These are phyloP conservation scores for Trichomonas vaginalis DNA, from an alignment of 208 protist species.

Conservation along the genomic window DNA sequence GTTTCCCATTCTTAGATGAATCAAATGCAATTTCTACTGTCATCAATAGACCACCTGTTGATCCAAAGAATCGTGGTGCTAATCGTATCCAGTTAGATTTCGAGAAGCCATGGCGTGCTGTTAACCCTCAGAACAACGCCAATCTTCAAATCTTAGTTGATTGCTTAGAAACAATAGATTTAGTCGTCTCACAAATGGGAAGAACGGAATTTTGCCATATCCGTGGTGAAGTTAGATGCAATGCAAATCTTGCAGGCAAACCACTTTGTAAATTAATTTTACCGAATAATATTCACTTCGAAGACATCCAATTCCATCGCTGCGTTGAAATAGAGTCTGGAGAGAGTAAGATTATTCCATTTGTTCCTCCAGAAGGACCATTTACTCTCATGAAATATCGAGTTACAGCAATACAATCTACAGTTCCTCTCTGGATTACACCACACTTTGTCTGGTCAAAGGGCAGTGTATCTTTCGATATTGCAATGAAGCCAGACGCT, in stretches of 20 bases:
- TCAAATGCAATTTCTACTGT: neutral
- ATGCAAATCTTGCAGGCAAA: neutral
- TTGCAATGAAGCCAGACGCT: neutral
- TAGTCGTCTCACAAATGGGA: neutral
- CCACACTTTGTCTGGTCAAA: neutral
- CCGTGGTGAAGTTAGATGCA: neutral
- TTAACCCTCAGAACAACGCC: no score
- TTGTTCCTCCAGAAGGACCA: neutral
- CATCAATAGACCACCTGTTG: neutral
- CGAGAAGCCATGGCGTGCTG: neutral
- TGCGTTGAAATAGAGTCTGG: neutral
- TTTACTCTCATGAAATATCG: constrained; percentile 4
- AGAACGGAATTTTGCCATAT: neutral
- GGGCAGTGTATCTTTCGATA: neutral
- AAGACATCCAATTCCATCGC: neutral
- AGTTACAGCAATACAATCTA: neutral
- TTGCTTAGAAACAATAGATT: neutral
- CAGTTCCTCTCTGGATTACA: neutral
- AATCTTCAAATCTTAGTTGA: neutral
- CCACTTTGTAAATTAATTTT: neutral
- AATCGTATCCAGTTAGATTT: neutral
- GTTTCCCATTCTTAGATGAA: neutral
- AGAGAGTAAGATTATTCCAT: neutral
- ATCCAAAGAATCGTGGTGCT: neutral
- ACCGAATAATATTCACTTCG: neutral